Evolutionary conservation across 768 basidiomycete species (phyloP).

Genomic region (Sporobolomyces pararoseus): DNA sequence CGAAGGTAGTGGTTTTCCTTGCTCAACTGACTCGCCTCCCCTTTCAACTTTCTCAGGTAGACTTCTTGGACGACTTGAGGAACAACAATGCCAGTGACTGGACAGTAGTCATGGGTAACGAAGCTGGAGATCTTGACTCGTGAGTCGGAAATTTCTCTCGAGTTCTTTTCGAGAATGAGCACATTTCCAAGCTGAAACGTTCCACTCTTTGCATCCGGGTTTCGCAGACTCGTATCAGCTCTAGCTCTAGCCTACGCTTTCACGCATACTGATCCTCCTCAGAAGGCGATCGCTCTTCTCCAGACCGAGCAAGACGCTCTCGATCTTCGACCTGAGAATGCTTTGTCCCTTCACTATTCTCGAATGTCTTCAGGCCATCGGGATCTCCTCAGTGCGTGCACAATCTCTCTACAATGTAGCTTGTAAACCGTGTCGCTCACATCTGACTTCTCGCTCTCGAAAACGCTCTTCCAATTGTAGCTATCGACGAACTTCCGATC

Average conservation of each 20-base stretch:
- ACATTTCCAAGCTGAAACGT: background rate
- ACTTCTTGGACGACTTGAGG: slow-evolving; percentile 22
- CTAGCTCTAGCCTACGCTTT: slow-evolving; percentile 23
- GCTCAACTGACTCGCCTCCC: too few relatives aligned
- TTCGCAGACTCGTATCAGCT: slow-evolving; percentile 24
- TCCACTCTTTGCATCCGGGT: background rate
- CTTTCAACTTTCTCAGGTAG: slow-evolving; percentile 19
- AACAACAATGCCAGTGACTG: slow-evolving; percentile 28
- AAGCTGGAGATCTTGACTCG: slow-evolving; percentile 27
- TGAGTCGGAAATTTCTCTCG: background rate
- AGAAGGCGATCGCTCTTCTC: slow-evolving; percentile 33
- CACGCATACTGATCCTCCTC: slow-evolving; percentile 27
- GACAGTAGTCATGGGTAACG: slow-evolving; percentile 39
- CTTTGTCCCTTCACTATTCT: slow-evolving; percentile 26
- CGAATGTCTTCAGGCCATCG: slow-evolving; percentile 28
- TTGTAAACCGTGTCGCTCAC: too few relatives aligned
- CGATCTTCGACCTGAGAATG: slow-evolving; percentile 36
- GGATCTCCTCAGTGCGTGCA: slow-evolving; percentile 34
- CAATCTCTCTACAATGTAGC: too few relatives aligned
- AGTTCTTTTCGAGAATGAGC: background rate
- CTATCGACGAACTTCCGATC: slow-evolving; percentile 40
- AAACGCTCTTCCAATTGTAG: background rate
- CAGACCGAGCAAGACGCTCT: slow-evolving; percentile 42
- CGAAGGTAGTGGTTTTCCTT: too few relatives aligned
- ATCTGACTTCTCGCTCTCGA: too few relatives aligned